Evolutionary conservation across 768 basidiomycete species (phyloP).

Genomic region (Coprinopsis strossmayeri): DNA sequence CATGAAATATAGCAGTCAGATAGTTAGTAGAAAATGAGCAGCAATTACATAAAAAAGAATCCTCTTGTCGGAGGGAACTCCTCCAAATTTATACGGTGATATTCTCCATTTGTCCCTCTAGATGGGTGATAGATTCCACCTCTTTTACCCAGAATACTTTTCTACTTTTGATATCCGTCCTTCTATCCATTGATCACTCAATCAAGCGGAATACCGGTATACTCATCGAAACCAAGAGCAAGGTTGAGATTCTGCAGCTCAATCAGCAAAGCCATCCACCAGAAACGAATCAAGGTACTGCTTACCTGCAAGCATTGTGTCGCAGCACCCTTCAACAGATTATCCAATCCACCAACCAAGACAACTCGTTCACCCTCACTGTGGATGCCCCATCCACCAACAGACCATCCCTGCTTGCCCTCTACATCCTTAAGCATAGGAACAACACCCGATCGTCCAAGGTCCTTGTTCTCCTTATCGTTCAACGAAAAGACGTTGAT

Average conservation of each 20-base stretch:
- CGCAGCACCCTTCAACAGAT: conserved; percentile 95
- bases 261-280: neutral
- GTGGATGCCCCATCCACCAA: conserved; percentile 93
- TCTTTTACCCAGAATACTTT: too few species aligned
- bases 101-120: too few species aligned
- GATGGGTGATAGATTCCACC: too few species aligned
- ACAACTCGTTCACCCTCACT: conserved; percentile 86
- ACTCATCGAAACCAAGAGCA: conserved; percentile 82
- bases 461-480: conserved; percentile 67
- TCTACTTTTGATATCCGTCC: too few species aligned
- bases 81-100: too few species aligned
- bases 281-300: conserved; percentile 7
- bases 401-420: conserved; percentile 81
- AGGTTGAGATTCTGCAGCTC: conserved; percentile 75
- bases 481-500: conserved; percentile 54
- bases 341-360: conserved; percentile 93
- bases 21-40: too few species aligned
- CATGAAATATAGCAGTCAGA: too few species aligned
- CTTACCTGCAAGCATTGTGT: conserved; percentile 95
- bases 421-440: conserved; percentile 72
- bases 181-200: too few species aligned
- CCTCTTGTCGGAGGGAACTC: too few species aligned
- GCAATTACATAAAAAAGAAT: too few species aligned
- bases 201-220: conserved; percentile 60
- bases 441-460: conserved; percentile 63